A percentile compares a stretch with the other conserved stretches of the same genome.
phyloP scores from a whole-genome alignment of 2,329 filamentous ascomycete genomes.

The Sarocladium brachiariae region DNA sequence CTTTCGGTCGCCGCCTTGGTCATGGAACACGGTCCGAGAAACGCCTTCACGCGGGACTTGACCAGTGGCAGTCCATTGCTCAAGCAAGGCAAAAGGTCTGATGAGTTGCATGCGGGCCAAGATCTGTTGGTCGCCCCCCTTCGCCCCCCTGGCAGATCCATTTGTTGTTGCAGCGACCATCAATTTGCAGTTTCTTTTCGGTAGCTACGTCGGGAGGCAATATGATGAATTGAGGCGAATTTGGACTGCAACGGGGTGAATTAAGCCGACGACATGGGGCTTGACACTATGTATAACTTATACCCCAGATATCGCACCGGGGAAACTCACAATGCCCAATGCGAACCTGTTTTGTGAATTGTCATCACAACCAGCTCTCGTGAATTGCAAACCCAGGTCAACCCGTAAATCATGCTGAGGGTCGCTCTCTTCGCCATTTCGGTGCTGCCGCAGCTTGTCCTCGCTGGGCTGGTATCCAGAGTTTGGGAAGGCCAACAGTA shows the following conservation, averaged over 20 bases:
- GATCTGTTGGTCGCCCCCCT: background rate
- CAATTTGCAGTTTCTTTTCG: background rate
- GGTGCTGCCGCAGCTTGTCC: conserved; percentile 1
- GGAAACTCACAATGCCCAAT: background rate
- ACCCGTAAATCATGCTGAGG: background rate
- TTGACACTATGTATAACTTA: background rate
- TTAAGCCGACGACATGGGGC: too few relatives aligned
- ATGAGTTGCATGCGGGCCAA: background rate
- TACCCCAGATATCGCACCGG: background rate
- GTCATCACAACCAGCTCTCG: background rate
- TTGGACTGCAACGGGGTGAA: background rate
- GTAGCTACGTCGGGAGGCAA: background rate
- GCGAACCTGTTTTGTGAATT: background rate
- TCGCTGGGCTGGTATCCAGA: background rate
- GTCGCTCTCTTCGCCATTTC: background rate
- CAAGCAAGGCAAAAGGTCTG: background rate
- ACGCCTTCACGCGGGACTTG: background rate
- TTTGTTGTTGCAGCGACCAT: background rate
- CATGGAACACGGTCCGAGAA: background rate
- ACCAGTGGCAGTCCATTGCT: background rate
- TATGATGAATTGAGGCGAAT: conserved; percentile 4
- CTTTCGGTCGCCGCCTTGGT: too few relatives aligned
- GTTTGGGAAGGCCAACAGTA: conserved; percentile 22
- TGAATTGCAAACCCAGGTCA: background rate
- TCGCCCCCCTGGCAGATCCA: background rate